phyloP scores from a whole-genome alignment of 2,329 filamentous ascomycete genomes.

The Xylariaceae sp. region DNA sequence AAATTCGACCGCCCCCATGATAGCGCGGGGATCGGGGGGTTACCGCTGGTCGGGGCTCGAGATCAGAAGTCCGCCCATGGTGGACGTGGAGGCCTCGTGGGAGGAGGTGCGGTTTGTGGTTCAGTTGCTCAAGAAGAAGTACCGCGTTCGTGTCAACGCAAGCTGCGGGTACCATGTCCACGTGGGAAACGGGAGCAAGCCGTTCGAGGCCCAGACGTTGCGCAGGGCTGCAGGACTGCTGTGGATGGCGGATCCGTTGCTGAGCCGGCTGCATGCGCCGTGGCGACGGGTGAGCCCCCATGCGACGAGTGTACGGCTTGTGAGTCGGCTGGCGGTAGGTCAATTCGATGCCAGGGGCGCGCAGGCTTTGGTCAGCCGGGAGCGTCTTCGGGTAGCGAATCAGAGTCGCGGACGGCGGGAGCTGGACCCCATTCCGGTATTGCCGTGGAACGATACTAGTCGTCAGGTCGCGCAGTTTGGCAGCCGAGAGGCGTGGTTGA shows the following conservation, averaged over 20 bases:
- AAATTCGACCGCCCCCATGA: neutral
- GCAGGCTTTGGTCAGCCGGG: neutral
- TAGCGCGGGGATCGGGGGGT: slow-evolving; percentile 1
- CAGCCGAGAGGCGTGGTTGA: no score
- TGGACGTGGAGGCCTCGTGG: slow-evolving; percentile 22
- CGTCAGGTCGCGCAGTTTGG: no score
- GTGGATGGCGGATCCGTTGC: slow-evolving; percentile 32
- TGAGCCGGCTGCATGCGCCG: slow-evolving; percentile 32
- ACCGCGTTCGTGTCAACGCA: slow-evolving; percentile 29
- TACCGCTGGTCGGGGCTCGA: slow-evolving; percentile 26
- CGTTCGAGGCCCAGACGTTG: slow-evolving; percentile 23
- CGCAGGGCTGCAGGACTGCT: slow-evolving; percentile 28
- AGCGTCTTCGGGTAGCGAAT: neutral
- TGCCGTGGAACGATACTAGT: slow-evolving; percentile 14
- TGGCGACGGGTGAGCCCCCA: slow-evolving; percentile 19
- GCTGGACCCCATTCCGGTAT: slow-evolving; percentile 4
- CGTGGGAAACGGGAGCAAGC: slow-evolving; percentile 29
- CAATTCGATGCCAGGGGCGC: slow-evolving; percentile 1
- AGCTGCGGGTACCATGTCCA: slow-evolving; percentile 34
- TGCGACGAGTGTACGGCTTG: slow-evolving; percentile 13
- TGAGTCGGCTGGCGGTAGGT: slow-evolving; percentile 9
- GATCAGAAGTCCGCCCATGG: slow-evolving; percentile 29
- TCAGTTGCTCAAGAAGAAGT: slow-evolving; percentile 26
- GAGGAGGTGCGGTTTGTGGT: slow-evolving; percentile 27
- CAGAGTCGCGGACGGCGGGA: no score